Percentiles rank a stretch among this genome's conserved stretches.
These are phyloP conservation scores for Diaporthe sp. DNA, from an alignment of 2,329 filamentous ascomycete genomes.

Conservation along the genomic window DNA sequence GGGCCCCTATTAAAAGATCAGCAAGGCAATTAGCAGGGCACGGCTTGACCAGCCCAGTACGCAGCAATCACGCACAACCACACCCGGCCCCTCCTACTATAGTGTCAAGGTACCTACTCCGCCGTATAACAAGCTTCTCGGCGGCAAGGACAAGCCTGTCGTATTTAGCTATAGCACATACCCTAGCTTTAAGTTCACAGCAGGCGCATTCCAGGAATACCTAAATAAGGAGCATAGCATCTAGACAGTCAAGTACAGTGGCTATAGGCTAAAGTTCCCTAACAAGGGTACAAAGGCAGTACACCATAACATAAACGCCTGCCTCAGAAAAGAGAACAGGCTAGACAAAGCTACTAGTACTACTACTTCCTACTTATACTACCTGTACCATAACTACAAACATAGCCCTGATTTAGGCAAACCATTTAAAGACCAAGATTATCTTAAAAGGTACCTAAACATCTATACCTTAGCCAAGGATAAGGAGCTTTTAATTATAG, in stretches of 20 bases:
- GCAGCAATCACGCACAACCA: not conserved
- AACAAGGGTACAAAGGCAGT: not conserved
- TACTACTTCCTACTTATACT: not conserved
- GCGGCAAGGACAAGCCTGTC: not conserved
- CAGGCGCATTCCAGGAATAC: not conserved
- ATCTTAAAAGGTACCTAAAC: not conserved
- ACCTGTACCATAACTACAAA: not conserved
- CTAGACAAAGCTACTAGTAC: not conserved
- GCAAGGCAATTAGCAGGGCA: fast-evolving
- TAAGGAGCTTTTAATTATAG: not conserved
- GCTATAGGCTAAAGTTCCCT: not conserved
- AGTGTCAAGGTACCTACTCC: not conserved
- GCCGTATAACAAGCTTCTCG: not conserved
- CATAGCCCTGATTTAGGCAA: not conserved
- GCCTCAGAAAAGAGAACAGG: not conserved
- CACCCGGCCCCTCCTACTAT: not conserved
- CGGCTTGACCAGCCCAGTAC: not conserved
- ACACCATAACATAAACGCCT: not conserved
- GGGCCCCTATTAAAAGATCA: not conserved
- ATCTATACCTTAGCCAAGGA: not conserved
- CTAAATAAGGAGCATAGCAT: not conserved
- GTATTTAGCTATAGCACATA: not conserved
- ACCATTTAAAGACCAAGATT: not conserved
- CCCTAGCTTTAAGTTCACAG: not conserved
- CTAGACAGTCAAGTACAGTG: not conserved